Conservation (phyloP, 805 yeast species). For the Lachancea kluyveri region DNA sequence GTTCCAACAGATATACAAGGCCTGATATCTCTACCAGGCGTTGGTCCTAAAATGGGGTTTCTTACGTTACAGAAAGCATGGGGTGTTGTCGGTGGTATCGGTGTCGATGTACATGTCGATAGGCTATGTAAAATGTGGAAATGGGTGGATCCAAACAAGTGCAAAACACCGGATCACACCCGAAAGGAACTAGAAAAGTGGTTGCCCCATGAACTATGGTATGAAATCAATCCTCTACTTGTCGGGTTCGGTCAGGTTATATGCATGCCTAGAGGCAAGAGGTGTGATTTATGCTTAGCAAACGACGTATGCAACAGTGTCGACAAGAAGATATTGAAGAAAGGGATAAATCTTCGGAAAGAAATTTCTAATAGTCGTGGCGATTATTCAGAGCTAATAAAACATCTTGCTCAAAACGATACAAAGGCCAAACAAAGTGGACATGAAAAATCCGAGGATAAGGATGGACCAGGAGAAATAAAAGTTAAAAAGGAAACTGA, state of each 20-base stretch:
- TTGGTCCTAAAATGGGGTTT: constrained; percentile 94
- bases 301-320: constrained; percentile 51
- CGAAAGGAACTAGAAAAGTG: constrained; percentile 62
- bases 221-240: constrained; percentile 73
- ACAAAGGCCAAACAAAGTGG: constrained; percentile 2
- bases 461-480: constrained; percentile 1
- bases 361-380: constrained; percentile 32
- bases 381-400: constrained; percentile 35
- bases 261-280: constrained; percentile 62
- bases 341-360: constrained; percentile 19
- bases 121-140: constrained; percentile 73
- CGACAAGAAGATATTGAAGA: constrained; percentile 39
- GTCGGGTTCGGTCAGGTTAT: constrained; percentile 94
- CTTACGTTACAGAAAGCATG: constrained; percentile 77
- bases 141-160: constrained; percentile 51
- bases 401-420: constrained; percentile 16
- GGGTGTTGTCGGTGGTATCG: constrained; percentile 74
- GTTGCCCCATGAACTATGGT: constrained; percentile 73
- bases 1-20: constrained; percentile 67
- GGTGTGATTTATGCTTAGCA: constrained; percentile 71
- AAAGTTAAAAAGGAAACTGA: too few species aligned
- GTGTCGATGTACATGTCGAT: constrained; percentile 89
- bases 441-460: constrained; percentile 3
- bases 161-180: constrained; percentile 69
- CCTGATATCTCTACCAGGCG: constrained; percentile 72